Base-by-base conservation (phyloP, 305 asterid species). In the Fraxinus paxiana region DNA sequence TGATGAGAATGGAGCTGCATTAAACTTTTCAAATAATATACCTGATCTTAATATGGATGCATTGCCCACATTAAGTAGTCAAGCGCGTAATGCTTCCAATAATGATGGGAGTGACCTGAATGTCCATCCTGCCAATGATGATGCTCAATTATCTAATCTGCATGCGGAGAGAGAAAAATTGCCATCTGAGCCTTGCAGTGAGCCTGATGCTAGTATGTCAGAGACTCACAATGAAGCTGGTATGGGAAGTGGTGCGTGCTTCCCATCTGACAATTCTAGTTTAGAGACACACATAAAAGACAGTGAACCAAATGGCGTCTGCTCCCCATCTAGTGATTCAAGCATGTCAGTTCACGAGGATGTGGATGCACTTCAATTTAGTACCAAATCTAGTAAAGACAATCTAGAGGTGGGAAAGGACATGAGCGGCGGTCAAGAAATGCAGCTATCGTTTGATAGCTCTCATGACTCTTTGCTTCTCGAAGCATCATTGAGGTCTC, bases 401-500 rank as follows among this genome's bases (percentile, higher is more conserved):
- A 82, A 77, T 77, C 35, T 77, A 65, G 88, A 83, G 61, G 73
- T 61, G 54, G 85, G 75, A 67, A 85, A 83, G 77, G 81, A 82
- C 71, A 74, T 9, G 37, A 83, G 61, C 51, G 76, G 76, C 22
- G 79, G 79, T 71, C 77, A 84, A 35, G 84, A 76, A 76, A 81
- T 84, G 78, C 86, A 76, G 73, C 73, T 65, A 67, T 63, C 81
- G 6, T n/a, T 76, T 72, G 75, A 77, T 75, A 67, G 77, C 72
- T 82, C 86, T 67, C 87, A 81, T 51, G 89, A 89, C 79, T 84
- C 88, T 74, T 76, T 89, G 78, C 88, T 85, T 79, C 92, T 89
- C 9, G 92, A 89, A 84, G 92, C 90, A 67, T 79, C 90, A 69
- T 83, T 89, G 81, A 85, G 90, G 83, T 86, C 92, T 80, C 90